Conservation (phyloP, 352 stramenopile species). For the Thraustotheca clavata region DNA sequence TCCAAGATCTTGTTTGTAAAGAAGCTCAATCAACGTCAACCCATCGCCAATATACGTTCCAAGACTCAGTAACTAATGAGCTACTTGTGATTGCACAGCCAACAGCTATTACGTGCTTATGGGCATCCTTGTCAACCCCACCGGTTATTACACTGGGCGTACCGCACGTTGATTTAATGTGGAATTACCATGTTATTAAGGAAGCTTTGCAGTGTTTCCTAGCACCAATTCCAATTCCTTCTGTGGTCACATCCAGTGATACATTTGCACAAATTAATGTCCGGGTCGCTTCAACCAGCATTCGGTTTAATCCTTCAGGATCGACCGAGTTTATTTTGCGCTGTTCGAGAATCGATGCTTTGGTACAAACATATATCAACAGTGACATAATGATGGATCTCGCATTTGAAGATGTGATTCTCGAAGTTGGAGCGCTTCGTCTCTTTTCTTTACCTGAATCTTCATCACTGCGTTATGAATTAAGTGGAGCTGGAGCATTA, state of each 20-base stretch:
- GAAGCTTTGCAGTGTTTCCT: background rate
- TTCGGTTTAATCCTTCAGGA: background rate
- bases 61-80: background rate
- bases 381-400: slow-evolving; percentile 9
- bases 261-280: background rate
- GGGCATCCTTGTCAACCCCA: background rate
- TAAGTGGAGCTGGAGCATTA: background rate
- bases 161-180: background rate
- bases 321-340: background rate
- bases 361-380: background rate
- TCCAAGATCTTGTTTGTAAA: background rate
- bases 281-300: background rate
- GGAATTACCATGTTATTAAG: slow-evolving; percentile 14
- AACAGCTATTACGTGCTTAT: background rate
- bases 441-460: background rate
- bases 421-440: background rate
- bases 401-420: background rate
- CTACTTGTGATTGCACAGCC: background rate
- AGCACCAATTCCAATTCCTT: background rate
- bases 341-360: background rate
- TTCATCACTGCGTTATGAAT: background rate
- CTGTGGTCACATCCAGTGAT: background rate
- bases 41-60: slow-evolving; percentile 6
- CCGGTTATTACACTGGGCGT: background rate
- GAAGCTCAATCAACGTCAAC: background rate